Evolutionary conservation across 2,329 filamentous ascomycete genomes (phyloP).

Genomic region (Colletotrichum tabaci): DNA sequence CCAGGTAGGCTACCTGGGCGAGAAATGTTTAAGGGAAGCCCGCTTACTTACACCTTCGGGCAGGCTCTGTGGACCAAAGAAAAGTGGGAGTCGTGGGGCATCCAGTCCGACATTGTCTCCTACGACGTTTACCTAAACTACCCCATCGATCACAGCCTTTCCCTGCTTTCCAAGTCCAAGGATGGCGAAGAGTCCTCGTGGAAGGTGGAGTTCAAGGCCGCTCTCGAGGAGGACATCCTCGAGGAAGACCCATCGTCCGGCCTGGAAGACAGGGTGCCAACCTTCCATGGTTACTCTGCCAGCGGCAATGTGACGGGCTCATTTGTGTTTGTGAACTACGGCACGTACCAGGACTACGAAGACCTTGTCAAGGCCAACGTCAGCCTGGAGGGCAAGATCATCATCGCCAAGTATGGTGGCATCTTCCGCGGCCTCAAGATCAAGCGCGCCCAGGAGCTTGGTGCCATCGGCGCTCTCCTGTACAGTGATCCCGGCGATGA

Average conservation of each 20-base stretch:
- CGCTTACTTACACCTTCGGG: conserved; percentile 33
- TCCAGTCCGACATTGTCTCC: conserved; percentile 74
- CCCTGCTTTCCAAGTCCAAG: conserved; percentile 69
- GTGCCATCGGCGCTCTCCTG: conserved; percentile 87
- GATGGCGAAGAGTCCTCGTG: conserved; percentile 55
- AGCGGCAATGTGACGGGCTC: conserved; percentile 91
- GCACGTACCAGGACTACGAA: conserved; percentile 87
- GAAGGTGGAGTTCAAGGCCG: conserved; percentile 82
- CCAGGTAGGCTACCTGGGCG: conserved; percentile 60
- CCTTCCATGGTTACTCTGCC: conserved; percentile 95
- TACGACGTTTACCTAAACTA: conserved; percentile 88
- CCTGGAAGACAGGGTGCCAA: conserved; percentile 81
- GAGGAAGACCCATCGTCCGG: conserved; percentile 86
- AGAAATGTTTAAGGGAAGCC: not conserved
- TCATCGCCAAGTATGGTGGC: conserved; percentile 86
- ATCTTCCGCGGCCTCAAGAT: conserved; percentile 94
- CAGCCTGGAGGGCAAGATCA: conserved; percentile 86
- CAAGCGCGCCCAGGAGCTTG: conserved; percentile 91
- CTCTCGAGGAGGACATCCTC: conserved; percentile 86
- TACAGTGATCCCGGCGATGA: conserved; percentile 94
- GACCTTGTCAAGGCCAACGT: conserved; percentile 84
- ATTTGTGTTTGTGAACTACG: conserved; percentile 93
- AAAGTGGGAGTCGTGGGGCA: conserved; percentile 80
- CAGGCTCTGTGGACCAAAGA: conserved; percentile 82
- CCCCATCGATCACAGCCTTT: conserved; percentile 78